Percentiles rank a stretch among this genome's conserved stretches.
phyloP scores from a whole-genome alignment of 441 rosid genomes.

The Erodium chrysanthum region DNA sequence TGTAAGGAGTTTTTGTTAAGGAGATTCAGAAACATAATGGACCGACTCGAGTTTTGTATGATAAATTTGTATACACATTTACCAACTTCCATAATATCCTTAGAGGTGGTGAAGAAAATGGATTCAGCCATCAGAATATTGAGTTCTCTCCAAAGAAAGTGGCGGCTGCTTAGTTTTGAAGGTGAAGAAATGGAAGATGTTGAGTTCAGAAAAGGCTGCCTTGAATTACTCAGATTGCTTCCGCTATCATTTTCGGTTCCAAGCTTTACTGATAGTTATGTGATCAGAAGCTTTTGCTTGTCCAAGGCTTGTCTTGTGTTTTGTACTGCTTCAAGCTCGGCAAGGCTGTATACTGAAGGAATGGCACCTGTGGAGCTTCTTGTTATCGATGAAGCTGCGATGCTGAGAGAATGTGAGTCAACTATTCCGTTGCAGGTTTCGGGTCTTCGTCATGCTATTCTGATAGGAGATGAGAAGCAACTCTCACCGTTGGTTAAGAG shows the following conservation, averaged over 20 bases:
- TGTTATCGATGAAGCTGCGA: slow-evolving; percentile 21
- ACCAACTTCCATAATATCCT: neutral
- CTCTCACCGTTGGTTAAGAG: slow-evolving; percentile 12
- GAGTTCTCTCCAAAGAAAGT: neutral
- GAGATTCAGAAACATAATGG: neutral
- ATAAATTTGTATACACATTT: neutral
- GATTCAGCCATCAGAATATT: neutral
- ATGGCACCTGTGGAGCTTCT: slow-evolving; percentile 11
- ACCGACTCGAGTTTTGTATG: slow-evolving; percentile 1
- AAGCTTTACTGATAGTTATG: neutral
- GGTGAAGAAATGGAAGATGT: neutral
- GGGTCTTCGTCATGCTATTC: slow-evolving; percentile 14
- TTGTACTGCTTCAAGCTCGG: slow-evolving; percentile 16
- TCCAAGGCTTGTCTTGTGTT: slow-evolving; percentile 9
- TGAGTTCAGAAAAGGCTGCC: slow-evolving; percentile 2
- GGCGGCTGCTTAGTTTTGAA: neutral
- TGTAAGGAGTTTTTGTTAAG: neutral
- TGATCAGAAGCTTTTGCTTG: slow-evolving; percentile 11
- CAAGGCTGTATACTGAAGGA: slow-evolving; percentile 7
- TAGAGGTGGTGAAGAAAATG: neutral
- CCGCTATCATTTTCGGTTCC: slow-evolving; percentile 12
- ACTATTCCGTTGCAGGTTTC: slow-evolving; percentile 17
- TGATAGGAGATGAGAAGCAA: slow-evolving; percentile 6
- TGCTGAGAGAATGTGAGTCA: slow-evolving; percentile 20
- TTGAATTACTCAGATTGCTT: neutral